These are phyloP conservation scores for Rhizopus sp. DNA, from an alignment of 371 early-diverging fungal genomes.

Conservation along the genomic window DNA sequence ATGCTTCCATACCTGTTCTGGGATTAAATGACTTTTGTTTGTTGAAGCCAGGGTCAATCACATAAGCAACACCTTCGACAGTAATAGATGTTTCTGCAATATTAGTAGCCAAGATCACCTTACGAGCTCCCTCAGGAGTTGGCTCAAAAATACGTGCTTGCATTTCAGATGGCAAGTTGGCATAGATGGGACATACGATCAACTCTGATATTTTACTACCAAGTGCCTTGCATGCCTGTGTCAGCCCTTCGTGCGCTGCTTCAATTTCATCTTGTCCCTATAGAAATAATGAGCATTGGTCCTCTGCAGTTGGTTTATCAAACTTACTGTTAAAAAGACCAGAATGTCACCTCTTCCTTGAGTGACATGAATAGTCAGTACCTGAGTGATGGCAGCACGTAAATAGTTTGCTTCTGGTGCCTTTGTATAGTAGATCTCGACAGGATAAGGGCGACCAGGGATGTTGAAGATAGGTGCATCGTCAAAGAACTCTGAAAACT, in stretches of 20 bases:
- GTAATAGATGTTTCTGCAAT: conserved; percentile 99
- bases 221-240: conserved; percentile 77
- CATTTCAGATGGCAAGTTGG: conserved; percentile 90
- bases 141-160: conserved; percentile 97
- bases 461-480: conserved; percentile 94
- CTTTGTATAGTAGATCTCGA: conserved; percentile 94
- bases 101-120: conserved; percentile 99
- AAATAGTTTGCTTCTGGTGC: conserved; percentile 98
- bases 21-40: conserved; percentile 97
- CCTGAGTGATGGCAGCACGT: conserved; percentile 91
- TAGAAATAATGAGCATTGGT: not conserved
- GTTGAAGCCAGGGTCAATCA: conserved; percentile 92
- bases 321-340: conserved; percentile 90
- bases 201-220: conserved; percentile 92
- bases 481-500: conserved; percentile 95
- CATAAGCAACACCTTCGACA: conserved; percentile 88
- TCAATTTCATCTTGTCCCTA: conserved; percentile 99
- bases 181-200: conserved; percentile 94
- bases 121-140: conserved; percentile 92
- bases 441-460: conserved; percentile 93
- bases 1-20: conserved; percentile 93
- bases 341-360: conserved; percentile 94
- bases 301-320: not conserved
- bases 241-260: conserved; percentile 81
- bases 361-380: conserved; percentile 95